Percentiles rank a stretch among this genome's conserved stretches.
Evolutionary conservation across 192 early-diverging fungal genomes (phyloP).

Genomic region (Spinellus fusiger): DNA sequence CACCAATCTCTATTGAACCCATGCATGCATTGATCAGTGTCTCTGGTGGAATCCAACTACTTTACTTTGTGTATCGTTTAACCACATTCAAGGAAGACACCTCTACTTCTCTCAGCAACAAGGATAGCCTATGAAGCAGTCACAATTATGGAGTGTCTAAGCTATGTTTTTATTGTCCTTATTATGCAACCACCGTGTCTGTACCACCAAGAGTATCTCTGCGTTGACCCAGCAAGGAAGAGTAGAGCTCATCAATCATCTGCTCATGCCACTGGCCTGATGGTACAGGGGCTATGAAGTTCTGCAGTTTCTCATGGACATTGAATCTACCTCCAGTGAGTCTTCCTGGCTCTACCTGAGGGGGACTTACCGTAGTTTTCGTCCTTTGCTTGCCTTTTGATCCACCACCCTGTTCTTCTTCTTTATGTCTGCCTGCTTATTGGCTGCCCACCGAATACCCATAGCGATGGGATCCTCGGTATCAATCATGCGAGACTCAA

Average conservation of each 20-base stretch:
- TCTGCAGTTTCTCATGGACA: constrained; percentile 93
- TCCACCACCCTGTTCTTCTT: constrained; percentile 77
- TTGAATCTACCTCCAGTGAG: constrained; percentile 57
- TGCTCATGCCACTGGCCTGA: constrained; percentile 88
- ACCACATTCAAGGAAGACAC: not conserved
- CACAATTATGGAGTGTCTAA: not conserved
- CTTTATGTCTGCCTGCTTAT: constrained; percentile 54
- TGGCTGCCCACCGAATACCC: constrained; percentile 78
- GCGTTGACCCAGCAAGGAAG: constrained; percentile 70
- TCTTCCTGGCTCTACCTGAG: not conserved
- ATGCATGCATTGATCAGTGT: not conserved
- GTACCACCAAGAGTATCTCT: not conserved
- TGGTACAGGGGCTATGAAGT: constrained; percentile 93
- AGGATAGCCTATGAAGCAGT: not conserved
- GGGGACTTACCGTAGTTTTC: constrained; percentile 62
- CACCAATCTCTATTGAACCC: not conserved
- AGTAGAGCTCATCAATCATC: constrained; percentile 89
- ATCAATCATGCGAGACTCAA: constrained; percentile 89
- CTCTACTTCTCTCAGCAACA: not conserved
- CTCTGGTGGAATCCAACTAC: not conserved
- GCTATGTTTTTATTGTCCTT: not conserved
- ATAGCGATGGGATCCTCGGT: constrained; percentile 83
- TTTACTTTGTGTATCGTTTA: constrained; percentile 1
- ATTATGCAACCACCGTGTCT: not conserved
- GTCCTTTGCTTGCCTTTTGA: constrained; percentile 86